phyloP scores from a whole-genome alignment of 768 basidiomycete genomes.

The Phylloporus rhodoxanthus region DNA sequence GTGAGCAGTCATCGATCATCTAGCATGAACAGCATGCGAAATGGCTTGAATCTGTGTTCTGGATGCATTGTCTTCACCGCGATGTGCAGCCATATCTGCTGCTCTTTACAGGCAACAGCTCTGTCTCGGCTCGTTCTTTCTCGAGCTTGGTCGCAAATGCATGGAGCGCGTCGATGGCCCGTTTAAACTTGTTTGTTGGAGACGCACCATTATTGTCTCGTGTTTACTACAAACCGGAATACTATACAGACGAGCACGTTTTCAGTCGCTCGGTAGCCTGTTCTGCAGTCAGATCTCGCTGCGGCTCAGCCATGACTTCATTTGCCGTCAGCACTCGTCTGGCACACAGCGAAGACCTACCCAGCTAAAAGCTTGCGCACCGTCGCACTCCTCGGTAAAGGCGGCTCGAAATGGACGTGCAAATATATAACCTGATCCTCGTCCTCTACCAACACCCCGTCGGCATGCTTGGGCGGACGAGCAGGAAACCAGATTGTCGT shows the following conservation, averaged over 20 bases:
- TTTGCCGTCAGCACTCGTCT: not conserved
- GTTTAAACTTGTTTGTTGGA: constrained; percentile 65
- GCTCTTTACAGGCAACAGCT: constrained; percentile 74
- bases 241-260: constrained; percentile 41
- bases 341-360: constrained; percentile 35
- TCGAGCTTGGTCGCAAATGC: constrained; percentile 61
- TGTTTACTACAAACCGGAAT: too few relatives aligned
- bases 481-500: constrained; percentile 77
- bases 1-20: constrained; percentile 4
- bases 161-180: constrained; percentile 75
- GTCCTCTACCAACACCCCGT: constrained; percentile 29
- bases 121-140: constrained; percentile 59
- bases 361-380: constrained; percentile 89
- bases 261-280: constrained; percentile 71
- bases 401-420: constrained; percentile 84
- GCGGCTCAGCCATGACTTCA: constrained; percentile 86
- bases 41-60: constrained; percentile 71
- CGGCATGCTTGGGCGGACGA: constrained; percentile 49
- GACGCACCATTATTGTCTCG: constrained; percentile 49
- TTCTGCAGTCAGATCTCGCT: constrained; percentile 86
- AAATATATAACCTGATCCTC: constrained; percentile 64
- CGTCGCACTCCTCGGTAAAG: constrained; percentile 72
- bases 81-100: constrained; percentile 84
- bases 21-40: constrained; percentile 55
- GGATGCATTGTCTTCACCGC: constrained; percentile 79